These are phyloP conservation scores for Entamoeba dispar DNA, from an alignment of 208 protist species.

Conservation along the genomic window DNA sequence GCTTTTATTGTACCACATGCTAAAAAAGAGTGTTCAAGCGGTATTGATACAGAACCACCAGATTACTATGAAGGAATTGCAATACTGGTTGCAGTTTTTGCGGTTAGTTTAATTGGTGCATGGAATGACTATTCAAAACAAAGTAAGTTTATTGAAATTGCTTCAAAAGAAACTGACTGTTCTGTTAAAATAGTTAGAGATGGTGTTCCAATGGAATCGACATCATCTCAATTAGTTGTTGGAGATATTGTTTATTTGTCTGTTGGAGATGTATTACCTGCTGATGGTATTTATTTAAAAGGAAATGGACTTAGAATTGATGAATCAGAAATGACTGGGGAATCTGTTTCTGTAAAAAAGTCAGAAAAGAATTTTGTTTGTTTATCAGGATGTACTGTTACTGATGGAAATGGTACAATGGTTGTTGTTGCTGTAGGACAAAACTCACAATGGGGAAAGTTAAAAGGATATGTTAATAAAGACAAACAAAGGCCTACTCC, in stretches of 20 bases:
- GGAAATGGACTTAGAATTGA: slow-evolving; percentile 53
- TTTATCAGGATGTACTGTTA: slow-evolving; percentile 58
- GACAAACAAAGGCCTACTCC: slow-evolving; percentile 49
- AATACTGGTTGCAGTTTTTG: slow-evolving; percentile 72
- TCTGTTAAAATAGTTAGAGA: slow-evolving; percentile 30
- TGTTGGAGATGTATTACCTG: slow-evolving; percentile 59
- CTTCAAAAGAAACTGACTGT: slow-evolving; percentile 52
- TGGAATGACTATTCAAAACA: slow-evolving; percentile 76
- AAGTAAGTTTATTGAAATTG: slow-evolving; percentile 69
- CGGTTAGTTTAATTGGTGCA: slow-evolving; percentile 68
- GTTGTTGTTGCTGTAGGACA: slow-evolving; percentile 59
- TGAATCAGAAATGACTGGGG: slow-evolving; percentile 72
- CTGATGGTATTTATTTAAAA: slow-evolving; percentile 61
- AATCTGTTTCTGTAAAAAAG: slow-evolving; percentile 65
- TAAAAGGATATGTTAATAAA: slow-evolving; percentile 33
- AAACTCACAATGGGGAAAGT: slow-evolving; percentile 54
- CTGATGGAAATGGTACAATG: slow-evolving; percentile 17
- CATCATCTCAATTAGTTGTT: slow-evolving; percentile 46
- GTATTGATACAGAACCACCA: background rate
- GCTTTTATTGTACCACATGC: background rate
- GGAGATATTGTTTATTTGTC: slow-evolving; percentile 60
- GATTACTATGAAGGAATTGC: slow-evolving; percentile 56
- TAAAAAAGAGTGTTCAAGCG: background rate
- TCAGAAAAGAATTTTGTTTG: slow-evolving; percentile 35
- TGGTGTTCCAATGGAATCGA: slow-evolving; percentile 46